Percentiles rank a stretch among this genome's conserved stretches.
These are phyloP conservation scores for Rhizopogon salebrosus DNA, from an alignment of 768 basidiomycete species.

Conservation along the genomic window DNA sequence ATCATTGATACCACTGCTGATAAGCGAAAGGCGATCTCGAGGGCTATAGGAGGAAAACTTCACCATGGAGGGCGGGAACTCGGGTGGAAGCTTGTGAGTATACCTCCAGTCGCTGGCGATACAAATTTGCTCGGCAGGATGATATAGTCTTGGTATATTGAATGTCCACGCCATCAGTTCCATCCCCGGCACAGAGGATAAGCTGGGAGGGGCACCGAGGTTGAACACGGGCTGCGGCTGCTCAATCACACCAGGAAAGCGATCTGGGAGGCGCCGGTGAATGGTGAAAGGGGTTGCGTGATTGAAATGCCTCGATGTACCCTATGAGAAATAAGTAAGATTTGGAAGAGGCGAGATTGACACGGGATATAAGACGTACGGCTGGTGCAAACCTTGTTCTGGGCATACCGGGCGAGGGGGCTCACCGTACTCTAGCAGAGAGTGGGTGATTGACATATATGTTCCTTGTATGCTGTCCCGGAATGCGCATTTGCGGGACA, in stretches of 20 bases:
- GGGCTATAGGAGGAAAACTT: conserved; percentile 47
- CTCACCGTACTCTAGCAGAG: conserved; percentile 59
- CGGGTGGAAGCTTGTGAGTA: conserved; percentile 37
- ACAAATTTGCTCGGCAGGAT: conserved; percentile 46
- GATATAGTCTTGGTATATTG: too few species aligned
- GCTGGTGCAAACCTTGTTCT: conserved; percentile 93
- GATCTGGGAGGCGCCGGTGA: too few species aligned
- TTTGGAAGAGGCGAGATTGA: too few species aligned
- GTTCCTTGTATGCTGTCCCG: conserved; percentile 61
- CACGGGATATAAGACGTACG: conserved; percentile 47
- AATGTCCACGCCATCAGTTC: too few species aligned
- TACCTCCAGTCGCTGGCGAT: conserved; percentile 46
- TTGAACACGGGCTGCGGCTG: too few species aligned
- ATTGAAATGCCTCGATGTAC: too few species aligned
- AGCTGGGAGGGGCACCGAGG: too few species aligned
- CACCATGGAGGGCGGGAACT: conserved; percentile 34
- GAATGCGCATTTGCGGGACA: conserved; percentile 20
- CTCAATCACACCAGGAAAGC: too few species aligned
- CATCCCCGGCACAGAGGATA: too few species aligned
- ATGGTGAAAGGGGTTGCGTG: too few species aligned
- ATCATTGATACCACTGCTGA: conserved; percentile 24
- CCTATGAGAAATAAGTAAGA: conserved; percentile 47
- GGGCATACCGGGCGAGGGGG: conserved; percentile 68
- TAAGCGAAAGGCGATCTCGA: conserved; percentile 32
- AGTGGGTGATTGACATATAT: conserved; percentile 78